These are phyloP conservation scores for Cercophora newfieldiana DNA, from an alignment of 495 filamentous ascomycete genomes.

Conservation along the genomic window DNA sequence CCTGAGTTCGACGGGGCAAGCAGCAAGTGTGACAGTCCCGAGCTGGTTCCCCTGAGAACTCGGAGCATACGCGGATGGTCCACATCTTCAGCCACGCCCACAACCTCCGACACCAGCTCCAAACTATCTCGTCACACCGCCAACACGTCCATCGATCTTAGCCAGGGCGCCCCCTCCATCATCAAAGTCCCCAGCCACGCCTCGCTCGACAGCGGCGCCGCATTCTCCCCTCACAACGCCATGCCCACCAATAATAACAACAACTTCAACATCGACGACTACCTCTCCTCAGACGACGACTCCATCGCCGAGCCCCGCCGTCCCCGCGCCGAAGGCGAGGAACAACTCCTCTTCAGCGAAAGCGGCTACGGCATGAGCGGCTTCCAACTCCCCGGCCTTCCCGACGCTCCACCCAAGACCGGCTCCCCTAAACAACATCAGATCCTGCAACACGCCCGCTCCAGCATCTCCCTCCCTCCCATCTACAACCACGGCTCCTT, in stretches of 20 bases:
- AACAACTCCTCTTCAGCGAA: slow-evolving; percentile 45
- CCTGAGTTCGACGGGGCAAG: not conserved
- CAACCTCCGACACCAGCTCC: slow-evolving; percentile 39
- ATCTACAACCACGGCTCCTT: slow-evolving; percentile 16
- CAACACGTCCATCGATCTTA: slow-evolving; percentile 44
- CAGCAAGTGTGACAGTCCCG: slow-evolving; percentile 22
- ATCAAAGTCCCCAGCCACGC: slow-evolving; percentile 21
- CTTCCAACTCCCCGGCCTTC: slow-evolving; percentile 39
- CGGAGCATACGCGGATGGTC: slow-evolving; percentile 43
- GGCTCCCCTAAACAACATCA: not conserved
- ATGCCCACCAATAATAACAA: not conserved
- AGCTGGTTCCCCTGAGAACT: slow-evolving; percentile 27
- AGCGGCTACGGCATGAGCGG: slow-evolving; percentile 37
- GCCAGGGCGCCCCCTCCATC: slow-evolving; percentile 24
- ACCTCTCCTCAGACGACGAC: slow-evolving; percentile 40
- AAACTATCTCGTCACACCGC: slow-evolving; percentile 45
- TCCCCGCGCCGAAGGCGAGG: slow-evolving; percentile 41
- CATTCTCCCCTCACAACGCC: slow-evolving; percentile 4
- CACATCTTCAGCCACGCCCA: slow-evolving; percentile 42
- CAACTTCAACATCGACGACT: slow-evolving; percentile 43
- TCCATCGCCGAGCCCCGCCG: slow-evolving; percentile 32
- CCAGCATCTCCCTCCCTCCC: not conserved
- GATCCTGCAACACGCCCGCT: not conserved
- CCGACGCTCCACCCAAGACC: slow-evolving; percentile 20
- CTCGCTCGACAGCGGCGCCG: slow-evolving; percentile 22